Evolutionary conservation across 192 early-diverging fungal species (phyloP).

Genomic region (Podila epicladia): DNA sequence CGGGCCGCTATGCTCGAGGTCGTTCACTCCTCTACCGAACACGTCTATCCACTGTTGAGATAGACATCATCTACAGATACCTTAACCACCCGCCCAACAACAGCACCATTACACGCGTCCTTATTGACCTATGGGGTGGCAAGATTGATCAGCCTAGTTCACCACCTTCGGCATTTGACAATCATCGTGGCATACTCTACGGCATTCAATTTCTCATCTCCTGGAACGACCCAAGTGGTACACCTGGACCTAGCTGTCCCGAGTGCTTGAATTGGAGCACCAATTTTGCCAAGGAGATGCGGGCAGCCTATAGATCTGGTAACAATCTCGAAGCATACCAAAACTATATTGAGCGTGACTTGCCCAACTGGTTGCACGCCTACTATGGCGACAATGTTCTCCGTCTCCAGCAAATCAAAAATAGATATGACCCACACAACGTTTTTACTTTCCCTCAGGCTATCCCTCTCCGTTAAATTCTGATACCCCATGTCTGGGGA

Average conservation of each 20-base stretch:
- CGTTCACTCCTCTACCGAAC: conserved; percentile 10
- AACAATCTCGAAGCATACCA: conserved; percentile 22
- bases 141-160: conserved; percentile 4
- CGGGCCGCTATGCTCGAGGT: not conserved
- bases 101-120: not conserved
- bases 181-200: conserved; percentile 11
- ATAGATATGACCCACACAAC: conserved; percentile 28
- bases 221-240: not conserved
- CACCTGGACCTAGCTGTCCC: not conserved
- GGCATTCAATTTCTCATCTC: conserved; percentile 4
- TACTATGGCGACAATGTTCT: conserved; percentile 32
- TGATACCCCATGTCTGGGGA: no score
- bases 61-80: conserved; percentile 7
- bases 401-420: conserved; percentile 20
- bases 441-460: conserved; percentile 31
- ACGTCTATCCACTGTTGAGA: not conserved
- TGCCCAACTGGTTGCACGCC: not conserved
- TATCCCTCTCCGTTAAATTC: conserved; percentile 13
- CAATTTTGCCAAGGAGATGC: conserved; percentile 10
- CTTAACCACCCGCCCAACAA: not conserved
- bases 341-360: conserved; percentile 31
- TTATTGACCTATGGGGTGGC: conserved; percentile 21
- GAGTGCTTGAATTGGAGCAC: conserved; percentile 12
- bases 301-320: conserved; percentile 11
- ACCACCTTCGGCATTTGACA: conserved; percentile 4